Evolutionary conservation across 495 filamentous ascomycete genomes (phyloP), one percentile per base, ranked within the genome.

Genomic region (Lindgomyces ingoldianus): DNA sequence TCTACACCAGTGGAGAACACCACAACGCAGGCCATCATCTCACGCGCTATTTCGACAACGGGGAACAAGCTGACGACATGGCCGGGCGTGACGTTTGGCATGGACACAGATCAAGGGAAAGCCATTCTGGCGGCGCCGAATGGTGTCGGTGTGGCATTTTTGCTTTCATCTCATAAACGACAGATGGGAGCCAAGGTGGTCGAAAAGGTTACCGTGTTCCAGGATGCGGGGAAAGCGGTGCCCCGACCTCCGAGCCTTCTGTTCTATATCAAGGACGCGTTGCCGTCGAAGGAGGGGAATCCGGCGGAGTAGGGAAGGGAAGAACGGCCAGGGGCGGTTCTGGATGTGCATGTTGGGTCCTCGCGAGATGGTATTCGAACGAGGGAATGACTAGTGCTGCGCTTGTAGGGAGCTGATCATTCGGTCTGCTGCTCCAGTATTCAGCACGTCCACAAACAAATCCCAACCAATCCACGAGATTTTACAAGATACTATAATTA

Each of bases 121-220:
- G 62, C 62, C 0, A 18, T 65, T 22, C 39, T 65, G n/a, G 55
- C n/a, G 1, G 18, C 44, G 10, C 42, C 53, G 18, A 65, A 65
- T 56, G 62, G 62, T 1, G 47, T 26, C 11, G 53, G 62, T 11
- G 19, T 51, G 0, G 44, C 30, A 4, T 59, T 10, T 14, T 59
- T 65, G 10, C 55, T 65, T n/a, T 9, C 45, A 18, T 39, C 58
- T 27, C 62, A 65, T 39, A 65, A 65, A 26, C 6, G 6, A 25
- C 53, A 52, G 26, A 30, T 65, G n/a, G 62, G 62, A 12, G n/a
- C 8, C 11, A 65, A 58, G 48, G 53, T 25, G 16, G 51, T 58
- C 4, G 25, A 51, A 25, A 52, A 52, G 33, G 45, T 65, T 10
- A 52, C 29, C 1, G 55, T 65, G 21, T 65, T 65, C 29, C 6